Evolutionary conservation across 177 flowering plant species (phyloP).

Genomic region (Vitis hybrid): DNA sequence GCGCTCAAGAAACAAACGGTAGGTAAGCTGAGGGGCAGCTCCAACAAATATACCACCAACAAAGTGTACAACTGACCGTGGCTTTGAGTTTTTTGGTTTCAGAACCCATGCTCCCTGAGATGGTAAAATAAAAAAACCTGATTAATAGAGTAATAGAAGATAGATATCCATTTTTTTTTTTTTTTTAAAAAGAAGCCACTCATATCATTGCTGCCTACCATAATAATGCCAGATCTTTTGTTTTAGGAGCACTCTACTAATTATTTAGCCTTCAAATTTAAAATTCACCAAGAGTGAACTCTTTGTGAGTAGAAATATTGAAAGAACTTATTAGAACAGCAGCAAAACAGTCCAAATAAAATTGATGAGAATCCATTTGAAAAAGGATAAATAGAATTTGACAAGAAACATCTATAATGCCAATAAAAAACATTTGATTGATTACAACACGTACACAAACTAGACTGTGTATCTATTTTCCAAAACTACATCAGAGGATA

Average conservation of each 20-base stretch:
- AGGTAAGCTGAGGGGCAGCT: conserved; percentile 97
- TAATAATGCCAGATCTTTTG: not conserved
- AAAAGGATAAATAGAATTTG: not conserved
- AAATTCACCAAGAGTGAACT: no score
- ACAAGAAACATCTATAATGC: not conserved
- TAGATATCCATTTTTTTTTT: not conserved
- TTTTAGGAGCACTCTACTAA: not conserved
- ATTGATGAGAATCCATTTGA: no score
- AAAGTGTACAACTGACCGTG: conserved; percentile 75
- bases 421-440: not conserved
- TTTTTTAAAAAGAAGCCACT: not conserved
- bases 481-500: conserved; percentile 12
- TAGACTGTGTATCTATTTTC: not conserved
- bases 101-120: conserved; percentile 94
- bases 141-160: not conserved
- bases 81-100: conserved; percentile 57
- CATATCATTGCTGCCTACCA: not conserved
- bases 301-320: no score
- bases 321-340: not conserved
- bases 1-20: conserved; percentile 86
- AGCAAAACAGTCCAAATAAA: not conserved
- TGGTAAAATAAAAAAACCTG: not conserved
- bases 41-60: conserved; percentile 96
- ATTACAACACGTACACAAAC: not conserved
- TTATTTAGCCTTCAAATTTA: not conserved